A percentile compares a stretch with the other conserved stretches of the same genome.
These are phyloP conservation scores for Starmerella powellii DNA, from an alignment of 805 yeast species.

Conservation along the genomic window DNA sequence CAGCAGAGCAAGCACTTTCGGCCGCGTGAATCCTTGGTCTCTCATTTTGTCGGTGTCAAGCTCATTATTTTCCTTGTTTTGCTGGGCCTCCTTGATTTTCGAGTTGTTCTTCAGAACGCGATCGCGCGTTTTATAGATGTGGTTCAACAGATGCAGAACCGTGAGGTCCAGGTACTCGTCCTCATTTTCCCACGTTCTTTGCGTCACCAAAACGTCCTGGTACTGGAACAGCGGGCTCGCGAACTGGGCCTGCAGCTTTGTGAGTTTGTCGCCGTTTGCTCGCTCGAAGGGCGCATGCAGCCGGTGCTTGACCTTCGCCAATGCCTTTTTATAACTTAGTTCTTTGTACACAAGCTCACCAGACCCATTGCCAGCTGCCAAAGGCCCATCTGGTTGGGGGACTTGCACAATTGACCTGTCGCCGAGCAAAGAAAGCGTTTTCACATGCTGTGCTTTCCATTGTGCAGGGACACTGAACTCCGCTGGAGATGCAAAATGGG, in stretches of 20 bases:
- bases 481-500: slow-evolving; percentile 52
- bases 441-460: slow-evolving; percentile 22
- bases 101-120: slow-evolving; percentile 66
- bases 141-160: slow-evolving; percentile 64
- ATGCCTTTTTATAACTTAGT: slow-evolving; percentile 1
- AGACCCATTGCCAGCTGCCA: background rate
- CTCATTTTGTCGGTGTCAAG: slow-evolving; percentile 42
- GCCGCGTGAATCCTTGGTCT: slow-evolving; percentile 93
- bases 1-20: slow-evolving; percentile 67
- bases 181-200: slow-evolving; percentile 39
- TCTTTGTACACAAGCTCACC: background rate
- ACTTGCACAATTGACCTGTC: slow-evolving; percentile 9
- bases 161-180: slow-evolving; percentile 50
- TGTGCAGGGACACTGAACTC: slow-evolving; percentile 26
- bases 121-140: slow-evolving; percentile 76
- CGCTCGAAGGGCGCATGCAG: slow-evolving; percentile 27
- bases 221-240: slow-evolving; percentile 60
- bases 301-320: slow-evolving; percentile 35
- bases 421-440: slow-evolving; percentile 21
- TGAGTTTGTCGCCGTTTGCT: slow-evolving; percentile 27
- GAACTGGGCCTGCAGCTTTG: slow-evolving; percentile 39
- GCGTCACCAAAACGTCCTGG: slow-evolving; percentile 56
- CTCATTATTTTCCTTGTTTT: background rate
- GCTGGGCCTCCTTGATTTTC: slow-evolving; percentile 29
- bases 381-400: too few species aligned